Percentiles rank a stretch among this genome's conserved stretches.
Conservation (phyloP, 1,284 basidiomycete species). For the Malassezia vespertilionis region DNA sequence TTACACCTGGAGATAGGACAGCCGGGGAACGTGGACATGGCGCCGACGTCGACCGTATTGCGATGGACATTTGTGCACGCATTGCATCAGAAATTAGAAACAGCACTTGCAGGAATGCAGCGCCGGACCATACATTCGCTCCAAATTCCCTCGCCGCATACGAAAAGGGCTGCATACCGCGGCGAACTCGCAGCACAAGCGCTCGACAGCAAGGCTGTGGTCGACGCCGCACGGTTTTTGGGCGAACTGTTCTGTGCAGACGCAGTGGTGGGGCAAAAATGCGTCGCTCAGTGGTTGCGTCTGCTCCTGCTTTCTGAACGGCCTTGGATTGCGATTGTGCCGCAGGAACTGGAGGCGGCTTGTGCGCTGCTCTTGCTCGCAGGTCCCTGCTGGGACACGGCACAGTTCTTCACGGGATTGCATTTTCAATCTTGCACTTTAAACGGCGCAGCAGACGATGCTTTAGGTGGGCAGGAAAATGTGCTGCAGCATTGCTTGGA, state of each 20-base stretch:
- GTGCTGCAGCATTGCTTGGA: background rate
- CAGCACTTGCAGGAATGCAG: background rate
- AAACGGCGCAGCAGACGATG: background rate
- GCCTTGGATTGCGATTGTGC: conserved; percentile 7
- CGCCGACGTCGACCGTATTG: conserved; percentile 5
- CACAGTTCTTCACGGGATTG: background rate
- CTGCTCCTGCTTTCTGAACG: conserved; percentile 1
- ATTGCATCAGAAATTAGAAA: background rate
- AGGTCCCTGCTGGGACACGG: background rate
- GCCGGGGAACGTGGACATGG: background rate
- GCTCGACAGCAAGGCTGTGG: background rate
- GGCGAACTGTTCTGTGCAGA: conserved; percentile 5
- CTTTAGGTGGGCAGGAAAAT: background rate
- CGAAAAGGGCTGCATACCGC: background rate
- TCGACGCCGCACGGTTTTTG: conserved; percentile 13
- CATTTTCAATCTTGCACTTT: background rate
- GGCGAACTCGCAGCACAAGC: background rate
- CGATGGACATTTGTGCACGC: background rate
- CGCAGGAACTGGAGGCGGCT: conserved; percentile 13
- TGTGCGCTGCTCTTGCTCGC: conserved; percentile 14
- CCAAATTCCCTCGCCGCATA: background rate
- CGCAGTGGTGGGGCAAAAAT: background rate
- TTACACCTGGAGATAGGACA: background rate
- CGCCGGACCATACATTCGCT: background rate
- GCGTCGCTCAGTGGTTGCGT: conserved; percentile 6